Conservation (phyloP, 352 stramenopile species). For the Pythium diclinum region DNA sequence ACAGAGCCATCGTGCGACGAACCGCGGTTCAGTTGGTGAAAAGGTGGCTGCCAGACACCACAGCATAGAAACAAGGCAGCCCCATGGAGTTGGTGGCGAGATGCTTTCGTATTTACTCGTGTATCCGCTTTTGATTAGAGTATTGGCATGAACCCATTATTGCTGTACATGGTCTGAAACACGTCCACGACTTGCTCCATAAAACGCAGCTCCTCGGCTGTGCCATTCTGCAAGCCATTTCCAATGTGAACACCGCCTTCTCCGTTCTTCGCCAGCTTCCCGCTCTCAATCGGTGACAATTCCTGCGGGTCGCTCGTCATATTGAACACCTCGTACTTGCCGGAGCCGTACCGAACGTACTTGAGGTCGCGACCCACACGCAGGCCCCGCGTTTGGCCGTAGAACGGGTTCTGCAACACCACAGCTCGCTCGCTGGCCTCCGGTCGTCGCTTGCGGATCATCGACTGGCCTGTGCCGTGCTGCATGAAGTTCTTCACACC, state of each 20-base stretch:
- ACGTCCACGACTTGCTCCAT: slow-evolving; percentile 2
- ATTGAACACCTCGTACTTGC: slow-evolving; percentile 10
- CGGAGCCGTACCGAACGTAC: slow-evolving; percentile 1
- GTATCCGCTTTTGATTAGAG: no score
- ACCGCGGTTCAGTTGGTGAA: background rate
- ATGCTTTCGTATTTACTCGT: no score
- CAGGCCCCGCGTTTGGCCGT: background rate
- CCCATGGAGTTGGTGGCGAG: no score
- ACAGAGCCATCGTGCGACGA: background rate
- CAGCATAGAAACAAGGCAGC: background rate
- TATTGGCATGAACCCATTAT: slow-evolving; percentile 10
- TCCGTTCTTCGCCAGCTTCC: background rate
- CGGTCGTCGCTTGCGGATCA: slow-evolving; percentile 8
- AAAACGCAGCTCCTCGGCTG: background rate
- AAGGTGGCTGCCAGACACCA: background rate
- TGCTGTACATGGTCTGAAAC: slow-evolving; percentile 9
- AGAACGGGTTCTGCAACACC: slow-evolving; percentile 6
- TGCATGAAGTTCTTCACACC: slow-evolving; percentile 14
- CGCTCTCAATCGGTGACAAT: background rate
- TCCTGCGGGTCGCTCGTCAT: slow-evolving; percentile 11
- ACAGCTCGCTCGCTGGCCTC: slow-evolving; percentile 1
- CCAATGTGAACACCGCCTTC: background rate
- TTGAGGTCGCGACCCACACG: slow-evolving; percentile 9
- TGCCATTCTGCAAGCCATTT: slow-evolving; percentile 3
- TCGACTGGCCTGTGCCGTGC: slow-evolving; percentile 16